Percentiles rank a stretch among this genome's conserved stretches.
Evolutionary conservation across 139 green algal species (phyloP).

Genomic region (Coccomyxa sp.): DNA sequence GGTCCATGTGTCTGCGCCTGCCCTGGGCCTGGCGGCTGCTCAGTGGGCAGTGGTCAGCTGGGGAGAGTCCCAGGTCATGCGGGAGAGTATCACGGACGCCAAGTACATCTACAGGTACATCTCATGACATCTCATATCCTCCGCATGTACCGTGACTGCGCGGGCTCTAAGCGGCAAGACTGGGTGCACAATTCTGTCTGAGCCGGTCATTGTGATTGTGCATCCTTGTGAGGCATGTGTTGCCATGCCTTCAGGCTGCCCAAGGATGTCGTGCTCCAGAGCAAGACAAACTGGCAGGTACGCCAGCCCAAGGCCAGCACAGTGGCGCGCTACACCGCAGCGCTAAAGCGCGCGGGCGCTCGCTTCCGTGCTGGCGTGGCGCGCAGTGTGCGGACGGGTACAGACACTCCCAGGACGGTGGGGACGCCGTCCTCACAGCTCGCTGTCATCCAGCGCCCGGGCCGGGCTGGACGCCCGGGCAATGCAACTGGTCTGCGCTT

Average conservation of each 20-base stretch:
- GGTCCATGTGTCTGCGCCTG: slow-evolving; percentile 47
- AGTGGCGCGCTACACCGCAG: neutral
- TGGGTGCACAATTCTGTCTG: too few species aligned
- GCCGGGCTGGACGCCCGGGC: too few species aligned
- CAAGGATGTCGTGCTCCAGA: slow-evolving; percentile 23
- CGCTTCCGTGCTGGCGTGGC: neutral
- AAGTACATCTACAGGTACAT: slow-evolving; percentile 29
- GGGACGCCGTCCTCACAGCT: too few species aligned
- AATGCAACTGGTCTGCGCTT: too few species aligned
- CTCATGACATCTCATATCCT: too few species aligned
- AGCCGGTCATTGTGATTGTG: too few species aligned
- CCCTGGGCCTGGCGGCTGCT: slow-evolving; percentile 38
- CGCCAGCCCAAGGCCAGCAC: neutral
- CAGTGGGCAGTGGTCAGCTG: slow-evolving; percentile 41
- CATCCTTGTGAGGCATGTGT: neutral
- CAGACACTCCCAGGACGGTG: too few species aligned
- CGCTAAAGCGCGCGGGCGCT: neutral
- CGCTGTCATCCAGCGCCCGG: too few species aligned
- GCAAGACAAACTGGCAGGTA: neutral
- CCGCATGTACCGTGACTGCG: too few species aligned
- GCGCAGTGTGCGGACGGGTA: too few species aligned
- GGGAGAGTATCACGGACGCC: slow-evolving; percentile 13
- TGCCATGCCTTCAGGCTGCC: slow-evolving; percentile 23
- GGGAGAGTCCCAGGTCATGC: slow-evolving; percentile 6
- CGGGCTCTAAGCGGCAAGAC: too few species aligned